Percentiles rank a stretch among this genome's conserved stretches.
phyloP scores from a whole-genome alignment of 495 filamentous ascomycete genomes.

The Penicillium roqueforti region DNA sequence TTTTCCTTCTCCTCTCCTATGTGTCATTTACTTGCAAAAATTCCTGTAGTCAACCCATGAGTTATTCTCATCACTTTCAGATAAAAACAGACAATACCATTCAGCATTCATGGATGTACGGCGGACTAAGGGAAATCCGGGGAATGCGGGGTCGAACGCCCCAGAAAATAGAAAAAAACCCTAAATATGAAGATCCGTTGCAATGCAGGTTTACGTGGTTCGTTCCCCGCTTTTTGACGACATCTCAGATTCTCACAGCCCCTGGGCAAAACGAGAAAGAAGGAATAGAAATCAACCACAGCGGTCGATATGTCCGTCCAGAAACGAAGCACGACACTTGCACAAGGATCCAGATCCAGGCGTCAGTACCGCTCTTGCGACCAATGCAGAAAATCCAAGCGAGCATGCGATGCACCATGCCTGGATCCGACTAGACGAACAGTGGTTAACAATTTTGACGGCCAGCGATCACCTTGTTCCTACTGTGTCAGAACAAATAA shows the following conservation, averaged over 20 bases:
- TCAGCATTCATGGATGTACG: too few species aligned
- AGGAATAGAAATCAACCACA: background rate
- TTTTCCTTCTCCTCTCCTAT: too few species aligned
- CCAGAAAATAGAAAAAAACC: background rate
- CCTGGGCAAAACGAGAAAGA: background rate
- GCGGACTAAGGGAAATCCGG: background rate
- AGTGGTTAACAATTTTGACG: background rate
- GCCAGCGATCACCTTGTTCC: slow-evolving; percentile 16
- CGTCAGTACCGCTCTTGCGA: slow-evolving; percentile 12
- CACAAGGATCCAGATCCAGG: slow-evolving; percentile 12
- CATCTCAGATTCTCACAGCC: background rate
- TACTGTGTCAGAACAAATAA: slow-evolving; percentile 33
- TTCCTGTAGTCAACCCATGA: too few species aligned
- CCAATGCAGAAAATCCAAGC: slow-evolving; percentile 13
- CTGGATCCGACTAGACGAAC: slow-evolving; percentile 3
- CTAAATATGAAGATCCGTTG: too few species aligned
- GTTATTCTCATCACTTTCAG: too few species aligned
- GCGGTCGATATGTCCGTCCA: background rate
- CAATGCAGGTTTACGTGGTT: background rate
- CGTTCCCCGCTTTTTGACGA: background rate
- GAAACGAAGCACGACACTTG: background rate
- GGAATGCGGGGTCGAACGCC: background rate
- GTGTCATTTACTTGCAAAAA: too few species aligned
- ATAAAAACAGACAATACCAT: too few species aligned
- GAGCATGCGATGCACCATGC: slow-evolving; percentile 6